phyloP scores from a whole-genome alignment of 2,329 filamentous ascomycete species.

The Conoideocrella luteorostrata region DNA sequence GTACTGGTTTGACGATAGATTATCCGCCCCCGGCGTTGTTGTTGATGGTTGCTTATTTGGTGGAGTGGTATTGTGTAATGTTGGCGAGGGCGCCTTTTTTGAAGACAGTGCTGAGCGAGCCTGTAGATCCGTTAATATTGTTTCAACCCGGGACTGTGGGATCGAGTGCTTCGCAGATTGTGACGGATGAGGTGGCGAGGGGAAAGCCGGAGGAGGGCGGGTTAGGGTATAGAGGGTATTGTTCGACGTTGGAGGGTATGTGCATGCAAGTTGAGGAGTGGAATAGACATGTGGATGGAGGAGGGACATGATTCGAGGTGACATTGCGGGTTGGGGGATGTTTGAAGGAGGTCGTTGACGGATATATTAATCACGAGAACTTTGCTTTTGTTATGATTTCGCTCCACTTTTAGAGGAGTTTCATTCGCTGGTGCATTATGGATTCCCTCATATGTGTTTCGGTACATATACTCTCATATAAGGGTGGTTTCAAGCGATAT shows the following conservation, averaged over 20 bases:
- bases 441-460: no score
- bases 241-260: conserved; percentile 34
- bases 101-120: conserved; percentile 19
- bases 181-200: conserved; percentile 31
- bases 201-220: conserved; percentile 32
- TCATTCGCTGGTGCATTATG: no score
- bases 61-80: conserved; percentile 15
- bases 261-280: conserved; percentile 33
- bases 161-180: conserved; percentile 28
- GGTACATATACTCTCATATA: no score
- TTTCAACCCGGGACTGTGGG: conserved; percentile 35
- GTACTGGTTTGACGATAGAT: conserved; percentile 24
- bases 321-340: no score
- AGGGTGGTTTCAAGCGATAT: no score
- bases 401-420: no score
- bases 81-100: conserved; percentile 14
- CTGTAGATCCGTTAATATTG: conserved; percentile 25
- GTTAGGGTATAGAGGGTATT: conserved; percentile 32
- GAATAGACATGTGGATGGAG: conserved; percentile 23
- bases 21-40: conserved; percentile 29
- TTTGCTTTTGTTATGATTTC: no score
- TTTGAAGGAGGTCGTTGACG: no score
- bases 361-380: no score
- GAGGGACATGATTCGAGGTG: background rate
- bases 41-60: conserved; percentile 28